Percentiles rank a stretch among this genome's conserved stretches.
Evolutionary conservation across 768 basidiomycete species (phyloP).

Genomic region (Phanerochaete sordida): DNA sequence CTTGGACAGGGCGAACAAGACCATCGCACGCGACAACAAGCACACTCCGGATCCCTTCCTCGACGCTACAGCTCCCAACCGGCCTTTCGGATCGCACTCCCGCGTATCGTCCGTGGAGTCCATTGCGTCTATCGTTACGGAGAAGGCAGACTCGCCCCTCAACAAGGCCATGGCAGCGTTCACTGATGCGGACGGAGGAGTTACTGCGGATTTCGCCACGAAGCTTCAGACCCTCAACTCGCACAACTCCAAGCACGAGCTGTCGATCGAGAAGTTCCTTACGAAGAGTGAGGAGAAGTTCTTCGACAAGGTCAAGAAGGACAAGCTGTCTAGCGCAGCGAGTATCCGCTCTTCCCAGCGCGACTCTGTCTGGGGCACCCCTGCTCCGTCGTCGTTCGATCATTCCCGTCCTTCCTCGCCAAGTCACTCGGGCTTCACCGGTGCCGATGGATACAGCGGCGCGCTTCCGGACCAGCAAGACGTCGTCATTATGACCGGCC

Average conservation of each 20-base stretch:
- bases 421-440: conserved; percentile 47
- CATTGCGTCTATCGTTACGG: conserved; percentile 87
- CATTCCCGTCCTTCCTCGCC: conserved; percentile 72
- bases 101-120: conserved; percentile 86
- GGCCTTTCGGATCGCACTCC: conserved; percentile 80
- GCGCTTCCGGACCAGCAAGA: conserved; percentile 40
- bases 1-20: conserved; percentile 79
- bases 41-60: conserved; percentile 86
- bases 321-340: conserved; percentile 80
- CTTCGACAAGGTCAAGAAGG: conserved; percentile 87
- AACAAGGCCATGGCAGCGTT: conserved; percentile 96
- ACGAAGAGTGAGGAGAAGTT: conserved; percentile 91
- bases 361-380: conserved; percentile 81
- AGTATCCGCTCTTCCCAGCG: conserved; percentile 75
- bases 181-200: conserved; percentile 91
- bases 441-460: conserved; percentile 44
- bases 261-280: conserved; percentile 90
- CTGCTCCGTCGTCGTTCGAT: conserved; percentile 48
- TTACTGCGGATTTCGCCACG: conserved; percentile 85
- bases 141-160: conserved; percentile 85
- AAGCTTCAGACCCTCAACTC: conserved; percentile 74
- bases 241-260: conserved; percentile 86
- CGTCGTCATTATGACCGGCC: conserved; percentile 70
- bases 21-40: conserved; percentile 76
- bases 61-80: conserved; percentile 59